These are phyloP conservation scores for Phtheirospermum japonicum DNA, from an alignment of 257 asterid genomes.

Conservation along the genomic window DNA sequence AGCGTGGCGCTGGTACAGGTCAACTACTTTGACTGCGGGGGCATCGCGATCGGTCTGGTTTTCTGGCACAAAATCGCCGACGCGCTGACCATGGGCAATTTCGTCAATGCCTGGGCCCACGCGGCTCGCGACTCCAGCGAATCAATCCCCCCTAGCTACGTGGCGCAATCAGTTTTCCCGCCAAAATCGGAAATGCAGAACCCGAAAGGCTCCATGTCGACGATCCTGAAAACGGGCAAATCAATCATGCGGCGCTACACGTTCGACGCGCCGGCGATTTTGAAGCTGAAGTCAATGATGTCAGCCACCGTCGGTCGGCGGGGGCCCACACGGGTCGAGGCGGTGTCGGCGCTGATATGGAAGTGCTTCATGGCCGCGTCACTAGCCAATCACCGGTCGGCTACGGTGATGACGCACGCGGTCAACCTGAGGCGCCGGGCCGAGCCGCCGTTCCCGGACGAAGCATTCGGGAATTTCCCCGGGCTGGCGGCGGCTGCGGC, in stretches of 20 bases:
- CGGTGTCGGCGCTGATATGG: constrained; percentile 26
- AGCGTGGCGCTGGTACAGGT: constrained; percentile 5
- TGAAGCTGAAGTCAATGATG: constrained; percentile 9
- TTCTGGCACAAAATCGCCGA: constrained; percentile 20
- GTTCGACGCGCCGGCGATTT: constrained; percentile 23
- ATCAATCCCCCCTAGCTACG: constrained; percentile 14
- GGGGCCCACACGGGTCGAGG: constrained; percentile 21
- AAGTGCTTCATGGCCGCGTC: constrained; percentile 22
- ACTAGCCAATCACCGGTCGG: not conserved
- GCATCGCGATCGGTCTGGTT: constrained; percentile 17
- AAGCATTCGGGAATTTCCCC: constrained; percentile 21
- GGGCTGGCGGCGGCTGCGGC: constrained; percentile 1
- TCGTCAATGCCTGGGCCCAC: constrained; percentile 23
- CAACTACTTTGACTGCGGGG: constrained; percentile 26
- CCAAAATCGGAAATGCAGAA: not conserved
- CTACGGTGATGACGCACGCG: not conserved
- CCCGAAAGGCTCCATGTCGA: not conserved
- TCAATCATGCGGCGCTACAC: constrained; percentile 19
- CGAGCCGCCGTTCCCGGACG: constrained; percentile 10
- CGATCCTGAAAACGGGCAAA: constrained; percentile 2
- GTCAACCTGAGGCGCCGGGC: constrained; percentile 30
- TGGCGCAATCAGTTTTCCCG: constrained; percentile 13
- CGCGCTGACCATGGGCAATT: not conserved
- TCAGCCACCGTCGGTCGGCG: not conserved
- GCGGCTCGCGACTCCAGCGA: not conserved